phyloP scores from a whole-genome alignment of 2,329 filamentous ascomycete genomes.

The Pseudogymnoascus sp. region DNA sequence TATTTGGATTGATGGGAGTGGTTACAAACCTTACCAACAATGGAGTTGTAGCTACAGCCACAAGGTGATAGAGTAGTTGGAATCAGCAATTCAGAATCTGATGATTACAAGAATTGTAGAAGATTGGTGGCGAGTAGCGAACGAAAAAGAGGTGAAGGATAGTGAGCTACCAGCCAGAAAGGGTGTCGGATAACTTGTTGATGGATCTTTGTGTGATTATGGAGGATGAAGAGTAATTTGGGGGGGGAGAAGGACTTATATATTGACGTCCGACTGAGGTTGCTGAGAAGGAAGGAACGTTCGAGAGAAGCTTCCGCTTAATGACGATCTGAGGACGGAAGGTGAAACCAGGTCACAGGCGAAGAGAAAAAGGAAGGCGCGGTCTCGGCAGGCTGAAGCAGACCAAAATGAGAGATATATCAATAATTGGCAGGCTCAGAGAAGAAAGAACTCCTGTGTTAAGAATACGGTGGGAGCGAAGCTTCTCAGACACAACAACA shows the following conservation, averaged over 20 bases:
- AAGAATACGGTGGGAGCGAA: neutral
- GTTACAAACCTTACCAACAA: constrained; percentile 4
- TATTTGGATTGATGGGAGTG: neutral
- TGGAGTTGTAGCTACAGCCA: neutral
- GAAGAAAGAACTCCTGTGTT: neutral
- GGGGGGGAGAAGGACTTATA: neutral
- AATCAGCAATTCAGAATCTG: constrained; percentile 4
- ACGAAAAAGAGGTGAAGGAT: constrained; percentile 11
- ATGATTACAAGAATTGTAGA: constrained; percentile 10
- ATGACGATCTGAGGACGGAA: neutral
- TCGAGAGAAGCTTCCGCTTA: neutral
- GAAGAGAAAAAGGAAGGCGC: neutral
- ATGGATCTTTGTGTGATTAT: constrained; percentile 9
- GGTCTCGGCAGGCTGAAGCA: constrained; percentile 1
- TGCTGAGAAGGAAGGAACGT: constrained; percentile 2
- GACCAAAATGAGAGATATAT: neutral
- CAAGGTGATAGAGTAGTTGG: neutral
- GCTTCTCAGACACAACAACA: constrained; percentile 2
- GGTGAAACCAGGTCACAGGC: neutral
- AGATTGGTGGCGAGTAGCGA: constrained; percentile 7
- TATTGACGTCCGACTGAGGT: neutral
- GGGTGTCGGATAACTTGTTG: constrained; percentile 7
- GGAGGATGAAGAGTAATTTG: neutral
- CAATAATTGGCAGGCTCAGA: neutral
- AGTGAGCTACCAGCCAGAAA: constrained; percentile 10